These are phyloP conservation scores for Kregervanrija pseudodelftensis DNA, from an alignment of 805 yeast genomes.

Conservation along the genomic window DNA sequence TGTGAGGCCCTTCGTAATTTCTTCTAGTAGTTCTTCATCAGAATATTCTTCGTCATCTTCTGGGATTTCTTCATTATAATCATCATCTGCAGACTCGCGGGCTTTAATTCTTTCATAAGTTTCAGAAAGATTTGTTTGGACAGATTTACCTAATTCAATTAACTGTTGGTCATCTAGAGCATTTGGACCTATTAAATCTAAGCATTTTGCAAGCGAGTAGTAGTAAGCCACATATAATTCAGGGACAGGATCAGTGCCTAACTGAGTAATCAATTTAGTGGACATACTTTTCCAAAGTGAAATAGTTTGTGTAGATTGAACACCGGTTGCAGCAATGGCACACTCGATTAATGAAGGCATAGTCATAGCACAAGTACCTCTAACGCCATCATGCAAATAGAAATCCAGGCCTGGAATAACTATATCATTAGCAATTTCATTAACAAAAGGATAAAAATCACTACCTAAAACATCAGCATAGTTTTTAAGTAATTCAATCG, in stretches of 20 bases:
- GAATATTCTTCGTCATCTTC: conserved; percentile 79
- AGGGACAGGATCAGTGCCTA: conserved; percentile 73
- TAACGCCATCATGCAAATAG: conserved; percentile 88
- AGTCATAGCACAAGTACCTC: conserved; percentile 82
- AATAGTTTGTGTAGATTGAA: conserved; percentile 49
- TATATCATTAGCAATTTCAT: conserved; percentile 68
- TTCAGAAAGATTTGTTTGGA: conserved; percentile 56
- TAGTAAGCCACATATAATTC: conserved; percentile 78
- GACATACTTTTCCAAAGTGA: conserved; percentile 68
- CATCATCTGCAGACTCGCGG: conserved; percentile 74
- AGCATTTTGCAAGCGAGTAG: conserved; percentile 57
- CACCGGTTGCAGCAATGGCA: conserved; percentile 48
- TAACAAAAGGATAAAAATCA: conserved; percentile 76
- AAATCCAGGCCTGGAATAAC: conserved; percentile 86
- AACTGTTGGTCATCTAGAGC: conserved; percentile 51
- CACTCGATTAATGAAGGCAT: conserved; percentile 71
- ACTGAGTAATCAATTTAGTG: conserved; percentile 57
- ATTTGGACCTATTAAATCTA: conserved; percentile 60
- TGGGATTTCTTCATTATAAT: conserved; percentile 79
- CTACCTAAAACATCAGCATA: conserved; percentile 82
- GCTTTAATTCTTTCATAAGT: conserved; percentile 62
- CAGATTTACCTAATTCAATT: conserved; percentile 47
- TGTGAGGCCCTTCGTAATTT: conserved; percentile 68
- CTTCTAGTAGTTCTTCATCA: conserved; percentile 86
- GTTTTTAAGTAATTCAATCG: conserved; percentile 78